phyloP scores from a whole-genome alignment of 139 green algal genomes.

The Chlamydomonas eustigma region DNA sequence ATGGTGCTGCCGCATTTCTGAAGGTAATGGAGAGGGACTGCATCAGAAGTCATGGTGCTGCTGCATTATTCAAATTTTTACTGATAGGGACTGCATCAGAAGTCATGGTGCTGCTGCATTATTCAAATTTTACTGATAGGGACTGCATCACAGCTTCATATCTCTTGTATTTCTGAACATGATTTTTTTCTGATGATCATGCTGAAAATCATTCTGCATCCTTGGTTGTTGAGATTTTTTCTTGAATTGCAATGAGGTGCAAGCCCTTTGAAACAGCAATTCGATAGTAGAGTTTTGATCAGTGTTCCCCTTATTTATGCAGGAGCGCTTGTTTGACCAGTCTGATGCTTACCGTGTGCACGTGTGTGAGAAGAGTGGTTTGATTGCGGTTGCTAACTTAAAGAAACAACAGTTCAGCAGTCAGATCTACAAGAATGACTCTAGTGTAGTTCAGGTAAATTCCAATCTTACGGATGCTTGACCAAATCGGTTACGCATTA shows the following conservation, averaged over 20 bases:
- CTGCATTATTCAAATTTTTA: conserved; percentile 84
- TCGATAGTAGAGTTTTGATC: no score
- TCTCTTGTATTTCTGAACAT: no score
- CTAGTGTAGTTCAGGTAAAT: conserved; percentile 36
- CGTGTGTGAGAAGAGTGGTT: conserved; percentile 77
- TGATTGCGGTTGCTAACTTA: conserved; percentile 82
- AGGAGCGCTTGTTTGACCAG: conserved; percentile 88
- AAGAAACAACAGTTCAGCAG: conserved; percentile 82
- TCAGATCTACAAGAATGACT: conserved; percentile 35
- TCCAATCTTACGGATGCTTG: no score
- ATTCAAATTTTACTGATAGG: conserved; percentile 93
- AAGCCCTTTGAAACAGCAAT: no score
- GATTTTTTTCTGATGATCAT: no score
- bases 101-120: conserved; percentile 70
- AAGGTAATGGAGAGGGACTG: conserved; percentile 97
- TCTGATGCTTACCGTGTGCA: conserved; percentile 84
- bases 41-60: conserved; percentile 87
- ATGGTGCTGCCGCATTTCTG: conserved; percentile 77
- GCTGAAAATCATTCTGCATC: no score
- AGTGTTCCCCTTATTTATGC: no score
- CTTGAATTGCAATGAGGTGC: no score
- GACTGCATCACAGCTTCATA: conserved; percentile 99
- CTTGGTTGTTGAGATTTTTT: no score
- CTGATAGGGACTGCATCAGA: conserved; percentile 98
- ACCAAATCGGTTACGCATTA: no score